A percentile compares a stretch with the other conserved stretches of the same genome.
Conservation (phyloP, 306 rosid species). For the Cicer chorassanicum region DNA sequence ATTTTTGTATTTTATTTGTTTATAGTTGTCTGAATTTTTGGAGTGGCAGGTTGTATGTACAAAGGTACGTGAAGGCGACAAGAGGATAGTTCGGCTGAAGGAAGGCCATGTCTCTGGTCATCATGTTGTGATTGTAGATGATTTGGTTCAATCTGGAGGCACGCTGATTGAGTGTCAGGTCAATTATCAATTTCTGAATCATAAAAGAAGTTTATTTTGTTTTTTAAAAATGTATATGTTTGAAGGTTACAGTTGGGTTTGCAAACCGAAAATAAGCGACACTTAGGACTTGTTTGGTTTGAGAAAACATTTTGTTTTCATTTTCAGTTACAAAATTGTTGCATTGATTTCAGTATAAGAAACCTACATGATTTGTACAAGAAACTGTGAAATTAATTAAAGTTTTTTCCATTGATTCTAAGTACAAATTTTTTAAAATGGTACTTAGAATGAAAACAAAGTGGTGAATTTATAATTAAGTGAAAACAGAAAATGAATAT, state of each 20-base stretch:
- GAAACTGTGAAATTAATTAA: too few species aligned
- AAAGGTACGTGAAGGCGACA: conserved; percentile 94
- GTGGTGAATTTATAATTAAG: too few species aligned
- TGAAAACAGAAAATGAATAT: too few species aligned
- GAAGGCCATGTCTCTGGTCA: conserved; percentile 85
- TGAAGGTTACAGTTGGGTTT: conserved; percentile 18
- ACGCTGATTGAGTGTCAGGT: conserved; percentile 98
- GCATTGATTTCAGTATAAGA: neutral
- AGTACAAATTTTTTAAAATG: too few species aligned
- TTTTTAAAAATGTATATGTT: conserved; percentile 13
- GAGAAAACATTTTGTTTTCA: neutral
- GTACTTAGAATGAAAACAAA: too few species aligned
- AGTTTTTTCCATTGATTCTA: too few species aligned
- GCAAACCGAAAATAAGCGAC: neutral
- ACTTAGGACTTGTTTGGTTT: neutral
- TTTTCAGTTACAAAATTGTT: neutral
- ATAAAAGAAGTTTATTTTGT: neutral
- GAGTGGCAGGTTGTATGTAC: conserved; percentile 80
- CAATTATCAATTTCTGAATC: conserved; percentile 17
- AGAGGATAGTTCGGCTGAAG: conserved; percentile 92
- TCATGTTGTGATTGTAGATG: conserved; percentile 96
- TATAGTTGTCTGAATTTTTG: conserved; percentile 35
- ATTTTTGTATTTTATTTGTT: conserved; percentile 4
- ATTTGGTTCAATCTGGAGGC: conserved; percentile 97
- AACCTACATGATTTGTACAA: too few species aligned